A percentile compares a stretch with the other conserved stretches of the same genome.
Evolutionary conservation across 1,284 basidiomycete genomes (phyloP).

Genomic region (Puccinia triticina): DNA sequence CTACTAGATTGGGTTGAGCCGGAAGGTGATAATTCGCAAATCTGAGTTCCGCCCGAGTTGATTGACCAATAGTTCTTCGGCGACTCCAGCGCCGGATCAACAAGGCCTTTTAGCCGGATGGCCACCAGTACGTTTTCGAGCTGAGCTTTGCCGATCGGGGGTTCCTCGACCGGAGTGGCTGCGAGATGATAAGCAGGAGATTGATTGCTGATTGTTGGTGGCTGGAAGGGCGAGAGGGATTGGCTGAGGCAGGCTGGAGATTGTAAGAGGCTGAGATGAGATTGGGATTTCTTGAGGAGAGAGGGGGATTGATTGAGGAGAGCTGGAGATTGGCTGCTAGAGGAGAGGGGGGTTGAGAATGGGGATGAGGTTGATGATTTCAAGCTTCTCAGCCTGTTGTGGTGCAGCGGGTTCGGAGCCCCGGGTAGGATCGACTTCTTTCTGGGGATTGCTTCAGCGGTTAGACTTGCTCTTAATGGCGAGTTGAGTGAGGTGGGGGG

Average conservation of each 20-base stretch:
- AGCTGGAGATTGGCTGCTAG: conserved; percentile 1
- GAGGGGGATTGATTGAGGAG: not conserved
- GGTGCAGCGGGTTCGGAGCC: conserved; percentile 11
- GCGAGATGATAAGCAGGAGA: not conserved
- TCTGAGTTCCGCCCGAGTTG: not conserved
- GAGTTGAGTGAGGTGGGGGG: not conserved
- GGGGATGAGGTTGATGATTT: conserved; percentile 3
- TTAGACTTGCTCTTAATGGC: conserved; percentile 19
- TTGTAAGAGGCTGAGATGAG: conserved; percentile 5
- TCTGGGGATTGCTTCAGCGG: conserved; percentile 19
- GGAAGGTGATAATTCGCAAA: not conserved
- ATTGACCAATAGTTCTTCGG: conserved; percentile 11
- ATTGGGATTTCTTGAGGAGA: not conserved
- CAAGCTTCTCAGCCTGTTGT: conserved; percentile 7
- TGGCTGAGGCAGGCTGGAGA: not conserved
- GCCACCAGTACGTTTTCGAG: conserved; percentile 24
- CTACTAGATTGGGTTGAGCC: not conserved
- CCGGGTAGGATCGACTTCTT: conserved; percentile 32
- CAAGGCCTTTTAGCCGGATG: conserved; percentile 17
- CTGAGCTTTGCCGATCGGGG: not conserved
- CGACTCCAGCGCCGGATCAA: not conserved
- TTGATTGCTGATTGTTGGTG: not conserved
- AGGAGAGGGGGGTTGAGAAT: not conserved
- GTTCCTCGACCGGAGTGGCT: not conserved
- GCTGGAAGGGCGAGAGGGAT: not conserved